Conservation (phyloP, 208 protist species). For the Crithidia bombi region DNA sequence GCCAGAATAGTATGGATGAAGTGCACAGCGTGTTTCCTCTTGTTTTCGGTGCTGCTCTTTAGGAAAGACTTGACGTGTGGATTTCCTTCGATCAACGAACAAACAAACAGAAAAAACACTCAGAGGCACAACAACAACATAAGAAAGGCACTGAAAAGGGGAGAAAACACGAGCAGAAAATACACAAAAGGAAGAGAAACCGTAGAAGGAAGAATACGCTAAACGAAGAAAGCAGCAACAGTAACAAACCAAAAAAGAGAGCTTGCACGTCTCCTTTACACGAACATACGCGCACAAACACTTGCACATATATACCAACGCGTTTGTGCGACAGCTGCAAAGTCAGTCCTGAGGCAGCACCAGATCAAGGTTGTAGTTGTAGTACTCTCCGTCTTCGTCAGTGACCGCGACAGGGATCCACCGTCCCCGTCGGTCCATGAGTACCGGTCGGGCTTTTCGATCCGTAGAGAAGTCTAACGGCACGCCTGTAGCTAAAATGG, state of each 20-base stretch:
- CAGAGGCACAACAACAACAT: background rate
- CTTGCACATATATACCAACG: no score
- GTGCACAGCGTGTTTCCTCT: no score
- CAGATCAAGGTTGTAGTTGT: slow-evolving; percentile 19
- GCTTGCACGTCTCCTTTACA: background rate
- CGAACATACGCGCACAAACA: no score
- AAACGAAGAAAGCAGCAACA: background rate
- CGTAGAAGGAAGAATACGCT: no score
- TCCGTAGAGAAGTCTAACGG: slow-evolving; percentile 5
- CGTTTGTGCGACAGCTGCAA: background rate
- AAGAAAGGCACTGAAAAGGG: no score
- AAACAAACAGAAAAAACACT: background rate
- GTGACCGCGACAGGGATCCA: slow-evolving; percentile 18
- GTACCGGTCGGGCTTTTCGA: slow-evolving; percentile 1
- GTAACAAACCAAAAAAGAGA: background rate
- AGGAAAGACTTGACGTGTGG: no score
- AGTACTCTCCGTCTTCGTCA: slow-evolving; percentile 17
- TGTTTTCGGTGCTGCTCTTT: background rate
- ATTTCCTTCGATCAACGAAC: background rate
- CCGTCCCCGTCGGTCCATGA: slow-evolving; percentile 9
- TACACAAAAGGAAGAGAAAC: no score
- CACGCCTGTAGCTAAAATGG: slow-evolving; percentile 5
- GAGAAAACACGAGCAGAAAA: no score
- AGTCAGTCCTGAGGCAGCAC: background rate
- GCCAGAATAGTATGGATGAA: no score